Evolutionary conservation across 2,329 filamentous ascomycete species (phyloP), one percentile per base, ranked within the genome.

Genomic region (Fusarium musae): DNA sequence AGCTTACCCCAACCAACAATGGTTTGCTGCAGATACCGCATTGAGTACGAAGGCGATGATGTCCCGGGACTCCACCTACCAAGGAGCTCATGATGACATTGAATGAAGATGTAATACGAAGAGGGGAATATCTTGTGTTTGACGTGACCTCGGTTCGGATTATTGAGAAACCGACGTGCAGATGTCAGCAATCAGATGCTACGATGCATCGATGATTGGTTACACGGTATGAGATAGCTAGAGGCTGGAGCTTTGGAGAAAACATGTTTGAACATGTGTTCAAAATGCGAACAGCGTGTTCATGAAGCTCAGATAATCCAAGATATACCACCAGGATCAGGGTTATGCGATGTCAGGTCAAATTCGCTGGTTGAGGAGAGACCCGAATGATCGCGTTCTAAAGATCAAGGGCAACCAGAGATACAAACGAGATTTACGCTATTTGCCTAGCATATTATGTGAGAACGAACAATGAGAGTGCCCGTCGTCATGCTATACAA

Each of bases 101-200:
- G 13, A 21, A 9, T 34, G 44, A 16, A 9, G 26, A 21, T 42
- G 28, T 26, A 28, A 9, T 2, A 13, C 19, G 15, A 19, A 42
- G 65, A 68, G 66, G 65, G 58, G 58, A 42, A 53, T 23, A 16
- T 6, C 28, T 44, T 12, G 19, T 7, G 19, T 32, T 39, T 46
- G 23, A 26, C 19, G 28, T 26, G 19, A 43, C 49, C 50, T 59
- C 65, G 59, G 66, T 39, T 8, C 65, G 65, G 66, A 69, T 69
- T 28, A 69, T 69, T 36, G 28, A 53, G 44, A 11, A 49, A 34
- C 59, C 66, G 58, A 21, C 8, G 7, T 15, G 5, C 39, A 53
- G 11, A 23, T 44, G 65, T 64, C 65, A 69, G 66, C 65, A 57
- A 39, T 32, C 9, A 9, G 23, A n/a, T 23, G 59, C 16, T 19